Base-by-base conservation (phyloP, 768 basidiomycete species). In the Naganishia onofrii region DNA sequence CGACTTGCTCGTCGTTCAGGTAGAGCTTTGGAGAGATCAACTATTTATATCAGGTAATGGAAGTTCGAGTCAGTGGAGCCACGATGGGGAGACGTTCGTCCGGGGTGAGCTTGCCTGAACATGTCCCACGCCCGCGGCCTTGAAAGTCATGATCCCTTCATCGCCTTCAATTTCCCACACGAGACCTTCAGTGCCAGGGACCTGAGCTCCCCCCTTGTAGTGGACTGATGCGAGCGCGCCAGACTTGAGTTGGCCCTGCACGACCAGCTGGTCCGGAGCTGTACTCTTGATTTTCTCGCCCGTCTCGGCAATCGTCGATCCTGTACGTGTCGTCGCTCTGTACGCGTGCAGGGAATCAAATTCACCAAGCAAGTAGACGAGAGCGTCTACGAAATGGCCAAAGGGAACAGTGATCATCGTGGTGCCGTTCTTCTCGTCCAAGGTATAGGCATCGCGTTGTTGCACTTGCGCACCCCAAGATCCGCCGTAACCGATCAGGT, bases 151-250 rank as follows among this genome's bases (percentile, higher is more conserved):
- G 13, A 32, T 1, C 1, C 57, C 57, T 13, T 58, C 29, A 1
- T 31, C 36, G 4, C 57, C 57, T 32, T 19, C 36, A 32, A 58
- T 58, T 32, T 58, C 57, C 57, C 57, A 58, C 15, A 32, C 29
- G 10, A 32, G 36, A 12, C 29, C 57, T 58, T 58, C 1, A 38
- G 28, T 38, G 2, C 31, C 36, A 12, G 4, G 57, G 4, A 32
- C 19, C 17, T 1, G 6, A n/a, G 2, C 12, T n/a, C 31, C 31
- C 15, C 31, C 57, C 15, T 32, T 10, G 5, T 31, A 32, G 32
- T 32, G 29, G 2, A 32, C 57, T 23, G 10, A 23, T 1, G 32
- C 57, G 2, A 31, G n/a, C 2, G 17, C 57, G 57, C 57, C 36
- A 1, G 29, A 31, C 15, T 13, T 3, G 12, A 58, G 21, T 15